phyloP scores from a whole-genome alignment of 2,329 filamentous ascomycete species.

The Colletotrichum truncatum region DNA sequence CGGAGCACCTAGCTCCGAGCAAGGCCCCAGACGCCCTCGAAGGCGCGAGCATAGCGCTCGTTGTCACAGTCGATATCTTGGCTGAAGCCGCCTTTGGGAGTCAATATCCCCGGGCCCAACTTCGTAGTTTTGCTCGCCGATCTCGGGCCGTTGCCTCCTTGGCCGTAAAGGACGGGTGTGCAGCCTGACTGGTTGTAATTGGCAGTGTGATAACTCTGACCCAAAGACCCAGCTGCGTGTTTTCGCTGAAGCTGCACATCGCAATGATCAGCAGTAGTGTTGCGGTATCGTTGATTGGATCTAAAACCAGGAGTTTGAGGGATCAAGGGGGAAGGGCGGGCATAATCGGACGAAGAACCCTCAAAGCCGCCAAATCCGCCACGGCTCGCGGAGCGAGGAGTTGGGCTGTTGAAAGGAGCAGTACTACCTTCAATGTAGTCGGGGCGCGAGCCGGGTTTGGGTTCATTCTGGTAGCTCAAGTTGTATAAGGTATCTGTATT shows the following conservation, averaged over 20 bases:
- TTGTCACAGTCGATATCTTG: conserved; percentile 16
- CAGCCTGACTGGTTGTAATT: conserved; percentile 6
- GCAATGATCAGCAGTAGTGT: background rate
- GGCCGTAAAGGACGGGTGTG: background rate
- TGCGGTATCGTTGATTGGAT: background rate
- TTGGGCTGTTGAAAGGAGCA: conserved; percentile 16
- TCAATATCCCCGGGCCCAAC: background rate
- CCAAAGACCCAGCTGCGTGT: background rate
- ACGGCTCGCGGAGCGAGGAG: conserved; percentile 10
- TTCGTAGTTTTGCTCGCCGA: background rate
- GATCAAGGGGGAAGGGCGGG: conserved; percentile 1
- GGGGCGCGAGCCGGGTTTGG: conserved; percentile 10
- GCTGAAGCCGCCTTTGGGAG: background rate
- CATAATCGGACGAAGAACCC: background rate
- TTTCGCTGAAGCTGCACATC: background rate
- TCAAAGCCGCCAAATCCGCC: conserved; percentile 3
- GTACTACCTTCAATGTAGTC: conserved; percentile 13
- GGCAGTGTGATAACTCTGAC: conserved; percentile 3
- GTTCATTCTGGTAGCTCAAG: conserved; percentile 2
- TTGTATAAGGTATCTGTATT: conserved; percentile 16
- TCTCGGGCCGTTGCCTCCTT: conserved; percentile 4
- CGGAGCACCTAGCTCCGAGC: conserved; percentile 30
- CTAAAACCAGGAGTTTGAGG: background rate
- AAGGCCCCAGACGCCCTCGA: conserved; percentile 29
- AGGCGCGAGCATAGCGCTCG: conserved; percentile 25